A percentile compares a stretch with the other conserved stretches of the same genome.
These are phyloP conservation scores for Desmodesmus armatus DNA, from an alignment of 139 green algal species.

Conservation along the genomic window DNA sequence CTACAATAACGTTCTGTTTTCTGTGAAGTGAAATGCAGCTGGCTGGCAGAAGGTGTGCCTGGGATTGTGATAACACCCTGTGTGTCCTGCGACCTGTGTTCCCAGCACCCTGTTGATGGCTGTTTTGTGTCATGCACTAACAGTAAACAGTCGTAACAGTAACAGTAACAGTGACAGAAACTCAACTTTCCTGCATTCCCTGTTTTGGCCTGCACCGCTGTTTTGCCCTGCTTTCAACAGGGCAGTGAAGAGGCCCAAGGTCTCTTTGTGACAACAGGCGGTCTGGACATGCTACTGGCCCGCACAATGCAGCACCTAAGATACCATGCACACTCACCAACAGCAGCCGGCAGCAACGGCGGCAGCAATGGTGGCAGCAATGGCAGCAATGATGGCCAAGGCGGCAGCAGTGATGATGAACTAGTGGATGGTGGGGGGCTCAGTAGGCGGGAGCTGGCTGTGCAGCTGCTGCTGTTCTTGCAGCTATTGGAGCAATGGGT, in stretches of 20 bases:
- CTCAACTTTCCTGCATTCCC: too few species aligned
- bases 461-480: conserved; percentile 40
- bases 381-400: background rate
- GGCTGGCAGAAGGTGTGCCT: too few species aligned
- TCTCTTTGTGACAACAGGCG: conserved; percentile 41
- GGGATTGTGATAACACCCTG: too few species aligned
- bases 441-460: background rate
- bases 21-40: too few species aligned
- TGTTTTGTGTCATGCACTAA: background rate
- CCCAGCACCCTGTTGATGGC: background rate
- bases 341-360: background rate
- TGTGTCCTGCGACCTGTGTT: too few species aligned
- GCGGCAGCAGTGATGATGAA: background rate
- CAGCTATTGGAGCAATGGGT: conserved; percentile 1
- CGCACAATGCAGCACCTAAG: conserved; percentile 1
- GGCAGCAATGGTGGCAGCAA: background rate
- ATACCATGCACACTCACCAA: background rate
- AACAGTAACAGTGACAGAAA: too few species aligned
- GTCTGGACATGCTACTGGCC: conserved; percentile 21
- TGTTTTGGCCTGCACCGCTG: too few species aligned
- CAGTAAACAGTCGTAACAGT: too few species aligned
- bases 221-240: background rate
- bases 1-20: too few species aligned
- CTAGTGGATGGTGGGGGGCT: background rate
- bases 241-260: conserved; percentile 42